Evolutionary conservation across 192 early-diverging fungal species (phyloP), one percentile per base, ranked within the genome.

Genomic region (Coemansia sp.): DNA sequence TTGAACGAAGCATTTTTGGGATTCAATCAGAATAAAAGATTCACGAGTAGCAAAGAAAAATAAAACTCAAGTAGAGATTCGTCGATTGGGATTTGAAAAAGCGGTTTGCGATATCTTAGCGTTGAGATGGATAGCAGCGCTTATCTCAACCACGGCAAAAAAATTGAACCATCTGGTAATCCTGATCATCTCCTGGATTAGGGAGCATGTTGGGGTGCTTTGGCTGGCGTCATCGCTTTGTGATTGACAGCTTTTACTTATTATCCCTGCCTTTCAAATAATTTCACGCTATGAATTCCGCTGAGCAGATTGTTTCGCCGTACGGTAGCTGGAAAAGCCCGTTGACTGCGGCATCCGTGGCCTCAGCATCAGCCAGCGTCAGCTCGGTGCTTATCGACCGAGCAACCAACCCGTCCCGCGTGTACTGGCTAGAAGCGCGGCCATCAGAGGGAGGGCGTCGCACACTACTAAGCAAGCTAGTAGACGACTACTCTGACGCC

Each of bases 281-380:
- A n/a, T 37, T 27, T 27, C 6, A 1, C 3, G 12, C 23, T 29
- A 55, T 25, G 27, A 55, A 55, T 29, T 27, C 51, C 46, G 9
- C 46, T 9, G 19, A 48, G 6, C 46, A 58, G 5, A 32, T 58
- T 19, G 66, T 14, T 2, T 73, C 77, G 17, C 62, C 74, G 5
- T 84, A 79, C 46, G 82, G 82, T 39, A 74, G 72, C 70, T 84
- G 82, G 82, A 68, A 76, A 39, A 78, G 76, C 44, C 76, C 76
- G 19, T 21, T 84, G 17, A 71, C 55, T 0, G 82, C 82, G 15
- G 17, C 50, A 5, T 42, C 50, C 0, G 65, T 84, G 2, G 82
- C 82, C 11, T 62, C 64, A 12, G 66, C 73, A 5, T 69, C 76
- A 8, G 70, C 37, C 36, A 61, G 57, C 27, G 63, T 67, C 19